Evolutionary conservation across 2,329 filamentous ascomycete genomes (phyloP).

Genomic region (Colletotrichum sidae): DNA sequence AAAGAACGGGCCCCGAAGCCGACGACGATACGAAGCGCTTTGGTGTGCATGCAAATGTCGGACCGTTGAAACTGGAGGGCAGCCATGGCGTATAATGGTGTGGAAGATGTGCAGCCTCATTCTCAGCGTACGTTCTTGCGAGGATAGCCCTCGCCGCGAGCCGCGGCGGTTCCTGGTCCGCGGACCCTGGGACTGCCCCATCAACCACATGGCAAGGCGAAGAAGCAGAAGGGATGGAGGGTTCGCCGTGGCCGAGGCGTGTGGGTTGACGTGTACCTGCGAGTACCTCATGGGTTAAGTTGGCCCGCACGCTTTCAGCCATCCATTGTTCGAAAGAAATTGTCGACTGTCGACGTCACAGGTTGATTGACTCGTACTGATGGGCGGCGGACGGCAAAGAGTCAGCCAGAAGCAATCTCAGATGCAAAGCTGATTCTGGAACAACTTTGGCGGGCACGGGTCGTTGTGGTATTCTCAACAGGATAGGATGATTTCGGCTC

Average conservation of each 20-base stretch:
- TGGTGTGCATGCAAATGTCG: slow-evolving; percentile 21
- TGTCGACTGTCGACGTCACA: slow-evolving; percentile 33
- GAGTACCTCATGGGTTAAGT: slow-evolving; percentile 2
- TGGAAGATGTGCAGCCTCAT: slow-evolving; percentile 36
- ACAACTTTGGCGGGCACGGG: not conserved
- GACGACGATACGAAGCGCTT: no score
- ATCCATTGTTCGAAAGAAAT: slow-evolving; percentile 22
- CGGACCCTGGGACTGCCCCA: slow-evolving; percentile 22
- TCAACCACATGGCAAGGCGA: slow-evolving; percentile 36
- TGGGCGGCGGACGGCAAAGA: slow-evolving; percentile 27
- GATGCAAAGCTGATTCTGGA: slow-evolving; percentile 33
- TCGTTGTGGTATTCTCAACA: slow-evolving; percentile 12
- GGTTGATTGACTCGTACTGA: slow-evolving; percentile 34
- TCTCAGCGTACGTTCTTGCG: slow-evolving; percentile 33
- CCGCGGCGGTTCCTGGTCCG: slow-evolving; percentile 25
- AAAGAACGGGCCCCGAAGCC: no score
- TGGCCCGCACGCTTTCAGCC: slow-evolving; percentile 11
- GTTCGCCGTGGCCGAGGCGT: slow-evolving; percentile 32
- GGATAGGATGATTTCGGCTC: slow-evolving; percentile 33
- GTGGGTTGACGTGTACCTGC: slow-evolving; percentile 16
- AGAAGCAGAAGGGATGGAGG: slow-evolving; percentile 34
- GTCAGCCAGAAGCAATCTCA: slow-evolving; percentile 35
- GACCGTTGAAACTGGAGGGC: slow-evolving; percentile 29
- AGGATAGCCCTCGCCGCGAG: slow-evolving; percentile 27
- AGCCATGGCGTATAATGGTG: slow-evolving; percentile 19